A percentile compares a stretch with the other conserved stretches of the same genome.
Evolutionary conservation across 1,284 basidiomycete species (phyloP).

Genomic region (Cutaneotrichosporon cavernicola): DNA sequence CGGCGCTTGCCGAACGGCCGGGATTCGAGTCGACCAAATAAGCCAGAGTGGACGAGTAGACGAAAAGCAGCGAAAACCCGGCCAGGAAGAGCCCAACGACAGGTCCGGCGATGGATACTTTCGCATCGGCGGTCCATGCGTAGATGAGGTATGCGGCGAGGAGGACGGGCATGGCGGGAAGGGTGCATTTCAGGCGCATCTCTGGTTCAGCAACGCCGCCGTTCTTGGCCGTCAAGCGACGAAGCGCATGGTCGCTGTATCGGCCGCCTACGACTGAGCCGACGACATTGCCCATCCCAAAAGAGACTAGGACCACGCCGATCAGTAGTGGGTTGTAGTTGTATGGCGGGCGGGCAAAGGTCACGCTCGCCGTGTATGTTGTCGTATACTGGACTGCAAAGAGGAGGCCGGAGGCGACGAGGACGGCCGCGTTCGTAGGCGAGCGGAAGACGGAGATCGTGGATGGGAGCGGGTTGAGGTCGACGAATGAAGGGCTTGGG

Average conservation of each 20-base stretch:
- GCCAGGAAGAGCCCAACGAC: slow-evolving; percentile 61
- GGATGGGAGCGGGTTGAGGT: slow-evolving; percentile 70
- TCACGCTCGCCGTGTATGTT: slow-evolving; percentile 69
- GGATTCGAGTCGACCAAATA: slow-evolving; percentile 69
- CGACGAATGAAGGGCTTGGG: slow-evolving; percentile 63
- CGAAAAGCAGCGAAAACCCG: slow-evolving; percentile 67
- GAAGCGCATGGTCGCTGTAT: slow-evolving; percentile 68
- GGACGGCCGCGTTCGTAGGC: slow-evolving; percentile 66
- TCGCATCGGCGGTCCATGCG: slow-evolving; percentile 70
- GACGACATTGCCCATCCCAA: slow-evolving; percentile 66
- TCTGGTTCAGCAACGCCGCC: slow-evolving; percentile 66
- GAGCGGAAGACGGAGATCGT: slow-evolving; percentile 62
- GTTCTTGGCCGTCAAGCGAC: slow-evolving; percentile 61
- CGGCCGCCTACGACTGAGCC: slow-evolving; percentile 74
- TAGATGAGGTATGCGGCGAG: slow-evolving; percentile 63
- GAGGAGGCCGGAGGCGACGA: slow-evolving; percentile 66
- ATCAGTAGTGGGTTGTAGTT: slow-evolving; percentile 68
- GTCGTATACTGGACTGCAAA: slow-evolving; percentile 69
- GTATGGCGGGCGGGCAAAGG: slow-evolving; percentile 60
- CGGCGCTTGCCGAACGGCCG: slow-evolving; percentile 44
- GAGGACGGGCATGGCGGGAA: slow-evolving; percentile 51
- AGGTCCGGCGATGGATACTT: slow-evolving; percentile 61
- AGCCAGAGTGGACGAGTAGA: slow-evolving; percentile 53
- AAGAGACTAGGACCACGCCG: slow-evolving; percentile 72
- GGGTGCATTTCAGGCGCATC: slow-evolving; percentile 71